phyloP scores from a whole-genome alignment of 805 yeast genomes.

The Saccharomycopsis sp. region DNA sequence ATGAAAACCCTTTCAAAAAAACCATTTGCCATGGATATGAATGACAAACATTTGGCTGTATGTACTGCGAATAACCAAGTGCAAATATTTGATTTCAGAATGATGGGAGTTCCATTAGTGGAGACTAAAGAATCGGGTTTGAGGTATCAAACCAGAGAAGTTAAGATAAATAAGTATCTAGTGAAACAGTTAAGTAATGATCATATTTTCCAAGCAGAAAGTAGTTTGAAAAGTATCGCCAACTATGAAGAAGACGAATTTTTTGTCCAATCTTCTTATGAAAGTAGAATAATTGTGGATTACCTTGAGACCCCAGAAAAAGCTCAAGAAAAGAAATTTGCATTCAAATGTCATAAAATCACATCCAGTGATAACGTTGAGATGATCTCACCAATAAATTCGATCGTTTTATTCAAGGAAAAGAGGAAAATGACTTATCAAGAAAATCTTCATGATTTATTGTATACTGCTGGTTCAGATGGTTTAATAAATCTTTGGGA shows the following conservation, averaged over 20 bases:
- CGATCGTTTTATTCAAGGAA: constrained; percentile 7
- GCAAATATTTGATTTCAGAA: constrained; percentile 9
- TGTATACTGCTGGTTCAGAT: constrained; percentile 17
- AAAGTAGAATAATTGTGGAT: constrained; percentile 16
- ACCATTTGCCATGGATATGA: constrained; percentile 11
- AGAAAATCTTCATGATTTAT: constrained; percentile 4
- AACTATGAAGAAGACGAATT: neutral
- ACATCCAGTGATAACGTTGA: constrained; percentile 13
- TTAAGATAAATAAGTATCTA: constrained; percentile 3
- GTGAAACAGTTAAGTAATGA: neutral
- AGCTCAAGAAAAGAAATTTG: constrained; percentile 16
- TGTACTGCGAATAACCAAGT: constrained; percentile 5
- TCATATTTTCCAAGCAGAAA: neutral
- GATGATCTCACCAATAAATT: constrained; percentile 16
- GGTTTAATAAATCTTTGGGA: constrained; percentile 18
- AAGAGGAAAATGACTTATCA: neutral
- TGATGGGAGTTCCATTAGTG: neutral
- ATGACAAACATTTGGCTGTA: constrained; percentile 7
- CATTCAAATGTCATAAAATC: constrained; percentile 16
- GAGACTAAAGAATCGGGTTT: constrained; percentile 15
- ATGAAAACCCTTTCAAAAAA: constrained; percentile 1
- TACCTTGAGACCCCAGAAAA: neutral
- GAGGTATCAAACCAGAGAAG: constrained; percentile 12
- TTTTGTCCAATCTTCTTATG: constrained; percentile 16
- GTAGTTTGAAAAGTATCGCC: neutral